phyloP scores from a whole-genome alignment of 106 monocot genomes.

The Cymbidium sinense region DNA sequence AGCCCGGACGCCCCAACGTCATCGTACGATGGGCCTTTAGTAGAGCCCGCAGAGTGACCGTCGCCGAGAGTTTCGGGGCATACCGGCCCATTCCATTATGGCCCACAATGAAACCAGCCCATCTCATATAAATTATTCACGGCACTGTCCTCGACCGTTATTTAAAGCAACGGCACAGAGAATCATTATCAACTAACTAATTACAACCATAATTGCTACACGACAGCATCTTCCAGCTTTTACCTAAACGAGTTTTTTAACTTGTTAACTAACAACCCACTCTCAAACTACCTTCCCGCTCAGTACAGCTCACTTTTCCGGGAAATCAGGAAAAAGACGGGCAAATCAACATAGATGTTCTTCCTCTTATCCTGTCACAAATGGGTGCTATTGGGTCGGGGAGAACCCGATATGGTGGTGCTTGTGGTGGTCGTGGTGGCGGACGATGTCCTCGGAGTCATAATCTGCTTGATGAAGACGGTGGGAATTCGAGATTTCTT shows the following conservation, averaged over 20 bases:
- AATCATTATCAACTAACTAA: slow-evolving; percentile 2
- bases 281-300: slow-evolving; percentile 4
- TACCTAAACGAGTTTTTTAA: too few relatives aligned
- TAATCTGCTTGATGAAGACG: slow-evolving; percentile 12
- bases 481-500: slow-evolving; percentile 4
- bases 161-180: slow-evolving; percentile 3
- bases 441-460: slow-evolving; percentile 6
- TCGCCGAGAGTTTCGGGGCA: too few relatives aligned
- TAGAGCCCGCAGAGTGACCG: background rate
- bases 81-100: background rate
- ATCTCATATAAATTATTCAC: background rate
- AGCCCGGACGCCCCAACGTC: background rate
- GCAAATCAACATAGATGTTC: background rate
- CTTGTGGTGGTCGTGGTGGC: slow-evolving; percentile 1
- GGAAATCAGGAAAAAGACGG: background rate
- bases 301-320: background rate
- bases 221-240: slow-evolving; percentile 3
- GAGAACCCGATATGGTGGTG: slow-evolving; percentile 5
- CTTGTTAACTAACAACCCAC: background rate
- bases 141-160: background rate
- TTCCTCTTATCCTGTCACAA: background rate
- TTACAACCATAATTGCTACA: background rate
- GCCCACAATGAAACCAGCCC: background rate
- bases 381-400: background rate
- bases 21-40: background rate